phyloP scores from a whole-genome alignment of 495 filamentous ascomycete species.

The Amniculicola lignicola region DNA sequence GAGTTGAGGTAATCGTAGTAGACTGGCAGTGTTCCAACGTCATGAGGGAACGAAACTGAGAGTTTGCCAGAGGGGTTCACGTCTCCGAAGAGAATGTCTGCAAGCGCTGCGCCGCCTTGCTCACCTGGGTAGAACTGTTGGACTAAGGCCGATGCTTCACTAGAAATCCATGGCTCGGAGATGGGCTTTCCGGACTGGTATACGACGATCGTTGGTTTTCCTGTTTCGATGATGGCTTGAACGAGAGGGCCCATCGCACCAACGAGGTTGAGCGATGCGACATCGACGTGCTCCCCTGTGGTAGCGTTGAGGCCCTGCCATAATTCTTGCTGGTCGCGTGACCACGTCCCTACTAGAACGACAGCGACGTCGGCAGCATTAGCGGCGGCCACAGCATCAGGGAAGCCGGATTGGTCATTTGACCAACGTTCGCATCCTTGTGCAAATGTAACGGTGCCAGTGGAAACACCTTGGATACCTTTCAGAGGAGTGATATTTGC shows the following conservation, averaged over 20 bases:
- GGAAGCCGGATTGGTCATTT: constrained; percentile 60
- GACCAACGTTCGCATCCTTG: constrained; percentile 73
- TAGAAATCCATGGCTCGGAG: constrained; percentile 64
- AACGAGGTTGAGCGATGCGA: constrained; percentile 59
- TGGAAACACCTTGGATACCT: constrained; percentile 57
- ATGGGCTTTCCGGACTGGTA: constrained; percentile 68
- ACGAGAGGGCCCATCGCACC: constrained; percentile 67
- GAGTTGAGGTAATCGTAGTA: constrained; percentile 72
- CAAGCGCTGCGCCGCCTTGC: constrained; percentile 44
- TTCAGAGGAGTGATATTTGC: constrained; percentile 61
- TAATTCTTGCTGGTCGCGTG: constrained; percentile 64
- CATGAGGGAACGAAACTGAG: constrained; percentile 56
- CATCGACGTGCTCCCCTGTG: constrained; percentile 70
- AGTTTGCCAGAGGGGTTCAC: constrained; percentile 43
- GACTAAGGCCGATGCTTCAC: constrained; percentile 56
- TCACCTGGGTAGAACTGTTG: constrained; percentile 73
- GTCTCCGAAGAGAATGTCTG: constrained; percentile 37
- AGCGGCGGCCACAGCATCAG: constrained; percentile 59
- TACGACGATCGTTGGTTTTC: constrained; percentile 66
- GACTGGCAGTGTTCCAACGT: constrained; percentile 62
- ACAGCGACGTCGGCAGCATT: constrained; percentile 66
- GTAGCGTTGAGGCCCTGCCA: constrained; percentile 67
- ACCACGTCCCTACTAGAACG: constrained; percentile 71
- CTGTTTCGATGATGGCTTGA: constrained; percentile 59
- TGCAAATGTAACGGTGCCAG: constrained; percentile 60